Evolutionary conservation across 192 early-diverging fungal genomes (phyloP).

Genomic region (Podila minutissima): DNA sequence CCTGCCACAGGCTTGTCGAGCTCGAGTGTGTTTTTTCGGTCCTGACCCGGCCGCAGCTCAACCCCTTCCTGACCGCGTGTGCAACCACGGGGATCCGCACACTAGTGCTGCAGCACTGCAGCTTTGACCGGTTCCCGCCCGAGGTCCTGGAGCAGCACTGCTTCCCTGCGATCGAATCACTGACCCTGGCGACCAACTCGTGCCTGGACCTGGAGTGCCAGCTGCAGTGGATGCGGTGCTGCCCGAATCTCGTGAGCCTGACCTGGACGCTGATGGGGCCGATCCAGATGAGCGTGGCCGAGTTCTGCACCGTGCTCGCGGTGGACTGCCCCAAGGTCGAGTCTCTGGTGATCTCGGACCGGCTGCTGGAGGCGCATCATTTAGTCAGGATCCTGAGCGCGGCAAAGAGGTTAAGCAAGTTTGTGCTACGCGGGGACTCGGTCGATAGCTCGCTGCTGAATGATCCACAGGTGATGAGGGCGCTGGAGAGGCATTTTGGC

Average conservation of each 20-base stretch:
- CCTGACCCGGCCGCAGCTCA: not conserved
- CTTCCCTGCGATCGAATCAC: not conserved
- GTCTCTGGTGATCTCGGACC: conserved; percentile 5
- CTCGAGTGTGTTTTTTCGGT: conserved; percentile 13
- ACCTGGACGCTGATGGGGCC: conserved; percentile 12
- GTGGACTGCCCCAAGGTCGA: not conserved
- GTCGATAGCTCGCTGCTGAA: conserved; percentile 10
- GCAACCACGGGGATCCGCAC: not conserved
- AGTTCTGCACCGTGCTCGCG: conserved; percentile 8
- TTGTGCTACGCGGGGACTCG: conserved; percentile 2
- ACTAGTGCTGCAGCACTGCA: conserved; percentile 9
- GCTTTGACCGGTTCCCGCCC: conserved; percentile 8
- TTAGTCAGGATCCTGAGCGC: conserved; percentile 2
- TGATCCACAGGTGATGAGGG: conserved; percentile 9
- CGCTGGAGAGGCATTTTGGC: conserved; percentile 5
- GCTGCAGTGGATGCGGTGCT: conserved; percentile 8
- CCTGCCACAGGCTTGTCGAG: not conserved
- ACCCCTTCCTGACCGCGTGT: not conserved
- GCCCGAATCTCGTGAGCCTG: conserved; percentile 2
- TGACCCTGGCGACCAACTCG: conserved; percentile 8
- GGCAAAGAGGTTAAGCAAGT: not conserved
- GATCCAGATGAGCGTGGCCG: not conserved
- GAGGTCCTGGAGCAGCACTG: not conserved
- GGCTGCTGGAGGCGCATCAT: not conserved
- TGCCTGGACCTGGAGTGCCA: conserved; percentile 3